Base-by-base conservation (phyloP, 495 filamentous ascomycete genomes). In the Darksidea phi region DNA sequence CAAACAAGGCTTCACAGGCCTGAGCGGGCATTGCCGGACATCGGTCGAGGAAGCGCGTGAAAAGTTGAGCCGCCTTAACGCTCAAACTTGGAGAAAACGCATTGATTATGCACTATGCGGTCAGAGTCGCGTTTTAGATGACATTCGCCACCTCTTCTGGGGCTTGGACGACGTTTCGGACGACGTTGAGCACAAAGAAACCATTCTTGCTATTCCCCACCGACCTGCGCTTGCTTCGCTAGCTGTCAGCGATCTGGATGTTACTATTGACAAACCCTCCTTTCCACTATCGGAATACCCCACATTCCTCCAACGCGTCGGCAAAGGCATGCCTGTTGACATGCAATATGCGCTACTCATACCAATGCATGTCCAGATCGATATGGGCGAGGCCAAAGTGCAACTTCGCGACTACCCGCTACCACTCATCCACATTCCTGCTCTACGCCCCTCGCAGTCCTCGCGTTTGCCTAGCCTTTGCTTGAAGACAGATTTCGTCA, bases 251-350 rank as follows among this genome's bases (percentile, higher is more conserved):
- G 94, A 99, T 70, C 77, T 97, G 6, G 86, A 92, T 59, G 77
- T 99, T 57, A 74, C 85, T 13, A 80, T 99, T 47, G 94, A 97
- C 77, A 96, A 96, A 70, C 94, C 94, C 0, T 93, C 88, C 0
- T 99, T 99, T 70, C 86, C 90, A 2, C 72, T 94, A 23, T 78
- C 81, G 3, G 86, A 95, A 1, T 86, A 88, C 55, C 88, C 92
- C 0, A 80, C 84, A 32, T 99, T 91, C 71, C 76, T 99, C 23
- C 80, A 96, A 70, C 80, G 81, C 45, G 87, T 97, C 67, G 94
- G 94, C 3, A 99, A 99, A 73, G 94, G 95, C 1, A 94, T 99
- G 82, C 94, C 94, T 1, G 81, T 83, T 68, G 85, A 93, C 60
- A 97, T 89, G 82, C 75, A 92, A 58, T 99, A 96, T 72, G 82